Evolutionary conservation across 306 rosid species (phyloP).

Genomic region (Fragaria vesca): DNA sequence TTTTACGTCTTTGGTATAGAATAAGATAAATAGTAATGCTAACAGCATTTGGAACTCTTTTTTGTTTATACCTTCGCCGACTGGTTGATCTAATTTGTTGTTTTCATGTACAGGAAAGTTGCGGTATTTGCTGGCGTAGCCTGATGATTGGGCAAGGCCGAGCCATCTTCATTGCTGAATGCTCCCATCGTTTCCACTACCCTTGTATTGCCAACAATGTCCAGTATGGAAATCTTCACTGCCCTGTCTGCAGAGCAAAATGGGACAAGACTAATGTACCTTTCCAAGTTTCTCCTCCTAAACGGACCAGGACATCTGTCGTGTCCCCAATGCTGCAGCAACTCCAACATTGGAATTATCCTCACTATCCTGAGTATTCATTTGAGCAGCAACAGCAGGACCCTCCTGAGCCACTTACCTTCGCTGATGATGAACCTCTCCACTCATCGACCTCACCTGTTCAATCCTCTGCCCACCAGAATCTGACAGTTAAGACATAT

Average conservation of each 20-base stretch:
- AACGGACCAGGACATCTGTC: background rate
- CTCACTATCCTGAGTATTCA: no score
- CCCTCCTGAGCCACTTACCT: background rate
- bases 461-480: background rate
- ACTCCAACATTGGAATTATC: background rate
- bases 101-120: slow-evolving; percentile 3
- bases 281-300: background rate
- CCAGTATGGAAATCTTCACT: background rate
- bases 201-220: background rate
- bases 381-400: background rate
- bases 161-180: slow-evolving; percentile 19
- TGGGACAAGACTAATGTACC: background rate
- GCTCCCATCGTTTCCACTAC: slow-evolving; percentile 17
- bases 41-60: no score
- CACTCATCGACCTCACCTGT: background rate
- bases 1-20: background rate
- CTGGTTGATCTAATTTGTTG: background rate
- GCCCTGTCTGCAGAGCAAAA: background rate
- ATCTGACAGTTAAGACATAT: background rate
- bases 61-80: background rate
- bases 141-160: slow-evolving; percentile 6
- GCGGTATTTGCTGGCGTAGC: slow-evolving; percentile 9
- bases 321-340: background rate
- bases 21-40: no score
- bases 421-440: background rate